These are phyloP conservation scores for Talaromyces marneffei DNA, from an alignment of 2,329 filamentous ascomycete species.

Conservation along the genomic window DNA sequence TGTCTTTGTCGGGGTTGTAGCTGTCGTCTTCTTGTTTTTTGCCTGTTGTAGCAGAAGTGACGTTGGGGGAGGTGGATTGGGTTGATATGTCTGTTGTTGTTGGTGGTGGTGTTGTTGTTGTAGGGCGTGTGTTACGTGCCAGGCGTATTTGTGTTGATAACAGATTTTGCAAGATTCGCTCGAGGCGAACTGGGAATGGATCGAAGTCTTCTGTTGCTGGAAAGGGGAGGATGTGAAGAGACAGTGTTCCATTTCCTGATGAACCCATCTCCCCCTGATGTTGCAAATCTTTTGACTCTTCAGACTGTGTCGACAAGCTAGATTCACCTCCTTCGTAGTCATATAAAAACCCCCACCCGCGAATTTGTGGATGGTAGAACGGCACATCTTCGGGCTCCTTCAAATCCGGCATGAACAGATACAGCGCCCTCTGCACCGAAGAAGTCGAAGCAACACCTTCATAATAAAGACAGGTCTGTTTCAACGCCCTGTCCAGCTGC, in stretches of 20 bases:
- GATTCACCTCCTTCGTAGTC: slow-evolving; percentile 28
- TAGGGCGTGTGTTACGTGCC: slow-evolving; percentile 21
- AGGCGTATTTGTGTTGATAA: slow-evolving; percentile 35
- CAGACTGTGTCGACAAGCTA: slow-evolving; percentile 23
- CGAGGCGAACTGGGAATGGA: slow-evolving; percentile 33
- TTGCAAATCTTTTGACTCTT: slow-evolving; percentile 7
- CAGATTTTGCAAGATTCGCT: slow-evolving; percentile 34
- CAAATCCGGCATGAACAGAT: slow-evolving; percentile 75
- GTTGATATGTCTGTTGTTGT: background rate
- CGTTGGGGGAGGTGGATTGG: background rate
- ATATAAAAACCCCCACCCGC: slow-evolving; percentile 69
- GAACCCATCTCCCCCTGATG: background rate
- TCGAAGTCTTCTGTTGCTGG: slow-evolving; percentile 25
- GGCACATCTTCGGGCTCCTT: slow-evolving; percentile 59
- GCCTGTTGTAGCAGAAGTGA: background rate
- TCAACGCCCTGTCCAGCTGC: slow-evolving; percentile 64
- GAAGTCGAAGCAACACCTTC: slow-evolving; percentile 6
- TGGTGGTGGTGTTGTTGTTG: background rate
- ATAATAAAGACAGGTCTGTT: slow-evolving; percentile 79
- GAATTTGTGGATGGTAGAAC: slow-evolving; percentile 80
- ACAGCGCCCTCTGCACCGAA: slow-evolving; percentile 40
- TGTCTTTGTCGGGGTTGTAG: slow-evolving; percentile 77
- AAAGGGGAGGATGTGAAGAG: slow-evolving; percentile 50
- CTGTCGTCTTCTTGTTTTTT: slow-evolving; percentile 47
- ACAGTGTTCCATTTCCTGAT: slow-evolving; percentile 34